Base-by-base conservation (phyloP, 2,329 filamentous ascomycete genomes). In the Aspergillus pseudonomiae region DNA sequence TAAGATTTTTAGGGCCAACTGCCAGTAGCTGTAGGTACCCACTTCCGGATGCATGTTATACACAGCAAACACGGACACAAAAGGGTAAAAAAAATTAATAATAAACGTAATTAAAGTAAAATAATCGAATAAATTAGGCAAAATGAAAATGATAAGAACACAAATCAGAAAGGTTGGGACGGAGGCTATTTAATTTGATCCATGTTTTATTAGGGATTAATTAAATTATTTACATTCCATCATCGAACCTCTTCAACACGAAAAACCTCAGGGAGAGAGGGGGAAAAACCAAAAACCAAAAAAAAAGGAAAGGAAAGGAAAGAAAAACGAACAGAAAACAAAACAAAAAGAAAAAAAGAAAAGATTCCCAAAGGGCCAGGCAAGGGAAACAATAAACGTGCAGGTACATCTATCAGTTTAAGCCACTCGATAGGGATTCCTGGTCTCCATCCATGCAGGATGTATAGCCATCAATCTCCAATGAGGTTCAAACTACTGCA, bases 401-500 rank as follows among this genome's bases (percentile, higher is more conserved):
- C 64, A 66, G 64, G 52, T 59, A 43, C 48, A 34, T 55, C 53
- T 59, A 3, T 30, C 45, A 41, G 57, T n/a, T 59, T 36, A 36
- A 59, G 45, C 57, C 57, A 59, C 57, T 59, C 45, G n/a, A 52
- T 21, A 59, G 36, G 45, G 57, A 52, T 59, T 52, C 19, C 57
- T 28, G 26, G 50, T 30, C 59, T 24, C 53, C 32, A 36, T 36
- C 34, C 12, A 56, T 32, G 59, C 59, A 61, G 59, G 59, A 61
- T 43, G 30, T 50, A 50, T 43, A 59, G 43, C 57, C 57, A 52
- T 52, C 48, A 32, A n/a, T 52, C 28, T 52, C 59, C 57, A 56
- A 48, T 63, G 59, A 46, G 39, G 48, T 52, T 34, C 55, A 39
- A 66, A 61, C 65, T 69, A 66, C 67, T 69, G 67, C 65, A 65